Percentiles rank a stretch among this genome's conserved stretches.
phyloP scores from a whole-genome alignment of 2,329 filamentous ascomycete species.

The Penicillium sp. region DNA sequence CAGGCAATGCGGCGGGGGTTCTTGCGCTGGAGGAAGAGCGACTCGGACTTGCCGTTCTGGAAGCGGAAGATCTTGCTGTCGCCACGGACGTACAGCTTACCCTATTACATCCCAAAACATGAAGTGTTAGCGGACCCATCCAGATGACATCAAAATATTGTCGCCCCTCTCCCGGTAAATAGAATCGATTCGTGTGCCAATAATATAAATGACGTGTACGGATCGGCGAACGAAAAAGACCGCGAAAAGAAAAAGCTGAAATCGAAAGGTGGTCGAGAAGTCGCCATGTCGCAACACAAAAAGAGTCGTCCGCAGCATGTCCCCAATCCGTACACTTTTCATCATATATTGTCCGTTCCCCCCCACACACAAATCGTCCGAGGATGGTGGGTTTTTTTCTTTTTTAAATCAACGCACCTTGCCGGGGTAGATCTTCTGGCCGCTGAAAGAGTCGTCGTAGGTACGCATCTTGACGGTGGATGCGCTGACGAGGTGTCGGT shows the following conservation, averaged over 20 bases:
- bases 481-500: conserved; percentile 41
- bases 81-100: conserved; percentile 98
- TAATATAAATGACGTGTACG: too few relatives aligned
- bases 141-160: neutral
- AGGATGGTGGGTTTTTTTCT: conserved; percentile 10
- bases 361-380: conserved; percentile 6
- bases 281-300: too few relatives aligned
- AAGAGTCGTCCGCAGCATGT: too few relatives aligned
- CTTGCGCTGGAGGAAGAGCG: conserved; percentile 99
- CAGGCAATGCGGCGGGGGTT: conserved; percentile 99
- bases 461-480: conserved; percentile 61
- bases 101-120: conserved; percentile 52
- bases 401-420: conserved; percentile 53
- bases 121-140: conserved; percentile 23
- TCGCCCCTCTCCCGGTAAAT: too few relatives aligned
- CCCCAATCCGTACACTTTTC: neutral
- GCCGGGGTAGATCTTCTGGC: conserved; percentile 72
- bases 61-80: conserved; percentile 99
- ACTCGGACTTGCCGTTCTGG: conserved; percentile 99
- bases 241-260: conserved; percentile 1
- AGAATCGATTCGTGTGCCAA: neutral
- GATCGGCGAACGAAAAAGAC: neutral
- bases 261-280: too few relatives aligned
- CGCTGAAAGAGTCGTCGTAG: conserved; percentile 74
- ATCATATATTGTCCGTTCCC: conserved; percentile 12